Base-by-base conservation (phyloP, 352 stramenopile genomes). In the Globisporangium alternatum region DNA sequence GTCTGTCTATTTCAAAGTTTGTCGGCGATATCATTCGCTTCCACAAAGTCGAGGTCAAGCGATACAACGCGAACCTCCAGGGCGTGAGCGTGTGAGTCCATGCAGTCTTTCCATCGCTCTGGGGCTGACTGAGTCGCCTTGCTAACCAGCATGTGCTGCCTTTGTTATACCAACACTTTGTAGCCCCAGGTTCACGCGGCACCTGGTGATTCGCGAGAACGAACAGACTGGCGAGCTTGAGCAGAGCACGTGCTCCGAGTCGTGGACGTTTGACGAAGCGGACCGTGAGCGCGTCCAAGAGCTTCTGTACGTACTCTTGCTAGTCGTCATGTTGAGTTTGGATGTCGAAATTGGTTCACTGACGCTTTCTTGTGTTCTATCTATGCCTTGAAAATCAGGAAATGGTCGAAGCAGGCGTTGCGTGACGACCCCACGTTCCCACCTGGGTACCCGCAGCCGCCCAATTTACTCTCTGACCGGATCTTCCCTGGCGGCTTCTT, bases 1-100 rank as follows among this genome's bases (percentile, higher is more conserved):
- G 25, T 8, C 13, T 56, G 5, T 31, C 25, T 33, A 4, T n/a
- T 22, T 19, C 15, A 17, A 41, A 93, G 84, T 80, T 77, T 43
- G 78, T 89, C 25, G 85, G 85, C 43, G 85, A 93, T 54, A 73
- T 93, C 44, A 82, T 93, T 62, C 85, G 85, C 6, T 90, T 93
- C 66, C 85, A 93, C 70, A 83, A 86, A 49, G 66, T 91, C 1
- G 68, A 75, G n/a, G 81, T 93, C 44, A 87, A 91, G 45, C 70
- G 76, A 9, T 90, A 83, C 49, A 68, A 81, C 35, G 72, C 83
- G 37, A 76, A 64, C 31, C 69, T 84, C 5, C 84, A 93, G 68
- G 84, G 82, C 5, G 51, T 91, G 17, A 70, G 70, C 55, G 64
- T 62, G 83, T 92, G 71, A 53, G 81, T 28, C 12, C 58, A 3